These are phyloP conservation scores for Rhynchosporium graminicola DNA, from an alignment of 2,329 filamentous ascomycete species.

Conservation along the genomic window DNA sequence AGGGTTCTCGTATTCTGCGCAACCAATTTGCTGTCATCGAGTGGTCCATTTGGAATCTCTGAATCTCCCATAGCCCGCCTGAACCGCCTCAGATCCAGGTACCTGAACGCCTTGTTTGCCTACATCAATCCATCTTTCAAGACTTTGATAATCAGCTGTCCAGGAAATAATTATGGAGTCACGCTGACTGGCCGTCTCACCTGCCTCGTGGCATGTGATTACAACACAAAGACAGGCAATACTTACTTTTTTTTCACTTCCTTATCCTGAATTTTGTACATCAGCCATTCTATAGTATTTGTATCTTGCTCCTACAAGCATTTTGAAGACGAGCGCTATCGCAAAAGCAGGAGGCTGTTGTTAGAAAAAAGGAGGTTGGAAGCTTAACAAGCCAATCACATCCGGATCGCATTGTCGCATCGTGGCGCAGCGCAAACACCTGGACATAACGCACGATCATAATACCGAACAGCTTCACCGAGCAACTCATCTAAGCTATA, in stretches of 20 bases:
- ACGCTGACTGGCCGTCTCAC: conserved; percentile 11
- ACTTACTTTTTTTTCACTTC: background rate
- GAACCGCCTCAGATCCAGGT: too few species aligned
- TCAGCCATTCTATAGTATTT: background rate
- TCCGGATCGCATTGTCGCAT: conserved; percentile 17
- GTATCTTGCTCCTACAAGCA: background rate
- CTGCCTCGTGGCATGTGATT: conserved; percentile 4
- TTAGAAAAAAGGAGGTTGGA: conserved; percentile 11
- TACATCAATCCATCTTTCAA: background rate
- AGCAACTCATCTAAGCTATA: conserved; percentile 16
- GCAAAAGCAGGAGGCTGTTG: conserved; percentile 4
- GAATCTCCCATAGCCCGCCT: background rate
- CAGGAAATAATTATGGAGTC: background rate
- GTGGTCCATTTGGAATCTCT: background rate
- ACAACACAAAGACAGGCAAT: background rate
- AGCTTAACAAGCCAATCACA: conserved; percentile 5
- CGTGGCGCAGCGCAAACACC: conserved; percentile 15
- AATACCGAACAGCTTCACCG: conserved; percentile 15
- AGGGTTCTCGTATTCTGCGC: background rate
- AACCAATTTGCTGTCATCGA: conserved; percentile 1
- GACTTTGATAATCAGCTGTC: background rate
- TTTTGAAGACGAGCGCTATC: background rate
- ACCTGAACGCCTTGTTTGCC: background rate
- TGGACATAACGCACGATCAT: conserved; percentile 1
- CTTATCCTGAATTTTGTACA: background rate